Conservation (phyloP, 345 rosid genomes). For the Chamaenerion angustifolium region DNA sequence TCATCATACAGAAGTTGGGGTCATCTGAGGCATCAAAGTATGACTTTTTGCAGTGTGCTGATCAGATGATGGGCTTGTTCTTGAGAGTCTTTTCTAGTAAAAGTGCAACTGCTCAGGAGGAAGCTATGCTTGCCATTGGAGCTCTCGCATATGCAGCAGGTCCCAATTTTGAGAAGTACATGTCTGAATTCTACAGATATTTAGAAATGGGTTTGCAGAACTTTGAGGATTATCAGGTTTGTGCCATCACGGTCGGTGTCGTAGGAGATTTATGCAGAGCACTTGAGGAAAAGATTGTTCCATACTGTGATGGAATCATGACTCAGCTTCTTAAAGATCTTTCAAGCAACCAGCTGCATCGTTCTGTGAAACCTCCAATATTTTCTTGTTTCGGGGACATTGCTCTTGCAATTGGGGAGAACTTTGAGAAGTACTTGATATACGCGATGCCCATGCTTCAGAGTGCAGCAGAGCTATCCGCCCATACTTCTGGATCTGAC, state of each 20-base stretch:
- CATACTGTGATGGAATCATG: conserved; percentile 39
- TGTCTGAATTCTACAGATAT: conserved; percentile 30
- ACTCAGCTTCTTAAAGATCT: conserved; percentile 36
- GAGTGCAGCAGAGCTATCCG: conserved; percentile 36
- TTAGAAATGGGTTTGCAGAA: conserved; percentile 34
- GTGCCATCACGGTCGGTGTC: conserved; percentile 35
- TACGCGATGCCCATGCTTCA: conserved; percentile 44
- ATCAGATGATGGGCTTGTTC: conserved; percentile 34
- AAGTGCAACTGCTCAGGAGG: conserved; percentile 38
- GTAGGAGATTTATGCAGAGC: conserved; percentile 41
- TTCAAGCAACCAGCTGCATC: conserved; percentile 35
- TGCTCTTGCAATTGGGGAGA: conserved; percentile 35
- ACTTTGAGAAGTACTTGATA: conserved; percentile 35
- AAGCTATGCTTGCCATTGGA: conserved; percentile 38
- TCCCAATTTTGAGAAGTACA: conserved; percentile 29
- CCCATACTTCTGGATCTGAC: conserved; percentile 22
- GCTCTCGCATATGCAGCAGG: conserved; percentile 36
- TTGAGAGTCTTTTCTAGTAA: conserved; percentile 29
- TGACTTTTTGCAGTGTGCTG: conserved; percentile 30
- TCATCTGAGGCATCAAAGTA: conserved; percentile 25
- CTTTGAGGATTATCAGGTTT: conserved; percentile 39
- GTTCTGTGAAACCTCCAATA: conserved; percentile 37
- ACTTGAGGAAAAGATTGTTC: conserved; percentile 27
- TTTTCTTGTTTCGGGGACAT: conserved; percentile 40
- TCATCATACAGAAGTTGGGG: conserved; percentile 30